These are phyloP conservation scores for Ceratobasidium sp. DNA, from an alignment of 1,284 basidiomycete genomes.

Conservation along the genomic window DNA sequence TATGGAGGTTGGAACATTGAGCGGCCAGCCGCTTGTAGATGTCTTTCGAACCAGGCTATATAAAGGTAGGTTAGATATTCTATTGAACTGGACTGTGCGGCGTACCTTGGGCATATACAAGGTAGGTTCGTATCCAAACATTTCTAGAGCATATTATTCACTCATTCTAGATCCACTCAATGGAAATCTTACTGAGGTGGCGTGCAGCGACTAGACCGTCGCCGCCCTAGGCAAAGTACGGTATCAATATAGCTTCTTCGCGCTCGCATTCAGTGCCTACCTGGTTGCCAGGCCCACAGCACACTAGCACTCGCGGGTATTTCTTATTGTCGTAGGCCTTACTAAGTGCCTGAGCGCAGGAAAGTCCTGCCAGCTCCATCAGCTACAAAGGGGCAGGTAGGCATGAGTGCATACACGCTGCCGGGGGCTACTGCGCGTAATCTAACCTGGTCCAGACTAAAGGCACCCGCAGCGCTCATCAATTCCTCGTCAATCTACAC, in stretches of 20 bases:
- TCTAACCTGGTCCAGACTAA: constrained; percentile 84
- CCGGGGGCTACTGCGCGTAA: background rate
- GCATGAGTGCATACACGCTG: background rate
- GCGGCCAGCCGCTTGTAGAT: constrained; percentile 84
- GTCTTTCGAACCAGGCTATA: constrained; percentile 82
- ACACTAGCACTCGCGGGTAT: constrained; percentile 80
- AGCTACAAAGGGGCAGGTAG: constrained; percentile 59
- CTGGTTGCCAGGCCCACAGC: constrained; percentile 96
- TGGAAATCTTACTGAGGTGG: constrained; percentile 70
- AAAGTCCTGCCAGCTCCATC: constrained; percentile 97
- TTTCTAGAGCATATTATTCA: constrained; percentile 56
- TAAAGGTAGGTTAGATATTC: constrained; percentile 1
- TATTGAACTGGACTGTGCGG: background rate
- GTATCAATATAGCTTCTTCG: background rate
- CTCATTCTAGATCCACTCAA: background rate
- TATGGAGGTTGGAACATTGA: constrained; percentile 87
- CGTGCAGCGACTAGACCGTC: constrained; percentile 96
- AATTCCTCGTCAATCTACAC: constrained; percentile 87
- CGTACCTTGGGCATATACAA: constrained; percentile 90
- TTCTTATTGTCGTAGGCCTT: constrained; percentile 71
- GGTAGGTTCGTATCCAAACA: constrained; percentile 85
- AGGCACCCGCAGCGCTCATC: constrained; percentile 82
- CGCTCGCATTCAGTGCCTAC: constrained; percentile 45
- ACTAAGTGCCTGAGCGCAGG: constrained; percentile 88
- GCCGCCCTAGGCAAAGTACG: constrained; percentile 64